phyloP scores from a whole-genome alignment of 2,329 filamentous ascomycete species.

The Hymenoscyphus albidus region DNA sequence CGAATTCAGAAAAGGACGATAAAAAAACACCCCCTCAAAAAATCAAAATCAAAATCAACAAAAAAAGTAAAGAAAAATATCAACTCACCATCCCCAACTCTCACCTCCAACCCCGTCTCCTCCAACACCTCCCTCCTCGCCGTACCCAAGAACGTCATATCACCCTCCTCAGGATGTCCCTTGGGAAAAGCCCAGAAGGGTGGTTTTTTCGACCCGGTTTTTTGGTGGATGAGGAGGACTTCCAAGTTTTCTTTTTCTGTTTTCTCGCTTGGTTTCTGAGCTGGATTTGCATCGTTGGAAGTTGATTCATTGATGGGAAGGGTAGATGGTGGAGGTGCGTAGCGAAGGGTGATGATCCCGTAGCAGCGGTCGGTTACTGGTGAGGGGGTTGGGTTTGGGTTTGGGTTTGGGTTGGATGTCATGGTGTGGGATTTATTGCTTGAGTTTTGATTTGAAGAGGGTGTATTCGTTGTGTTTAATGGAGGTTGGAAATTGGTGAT shows the following conservation, averaged over 20 bases:
- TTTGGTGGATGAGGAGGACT: constrained; percentile 23
- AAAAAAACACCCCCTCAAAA: no score
- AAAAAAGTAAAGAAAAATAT: no score
- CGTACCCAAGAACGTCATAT: constrained; percentile 9
- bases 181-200: constrained; percentile 25
- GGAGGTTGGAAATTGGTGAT: no score
- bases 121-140: constrained; percentile 21
- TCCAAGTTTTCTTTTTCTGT: no score
- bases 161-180: constrained; percentile 19
- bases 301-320: no score
- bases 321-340: constrained; percentile 9
- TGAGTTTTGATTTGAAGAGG: no score
- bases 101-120: constrained; percentile 18
- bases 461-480: no score
- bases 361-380: constrained; percentile 23
- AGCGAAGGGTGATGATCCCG: constrained; percentile 21
- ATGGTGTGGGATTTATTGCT: neutral
- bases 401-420: neutral
- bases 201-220: constrained; percentile 8
- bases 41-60: no score
- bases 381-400: neutral
- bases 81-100: neutral
- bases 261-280: no score
- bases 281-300: no score
- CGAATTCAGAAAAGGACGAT: no score